Conservation (phyloP, 108 stramenopile species). For the Cyclotella baltica region DNA sequence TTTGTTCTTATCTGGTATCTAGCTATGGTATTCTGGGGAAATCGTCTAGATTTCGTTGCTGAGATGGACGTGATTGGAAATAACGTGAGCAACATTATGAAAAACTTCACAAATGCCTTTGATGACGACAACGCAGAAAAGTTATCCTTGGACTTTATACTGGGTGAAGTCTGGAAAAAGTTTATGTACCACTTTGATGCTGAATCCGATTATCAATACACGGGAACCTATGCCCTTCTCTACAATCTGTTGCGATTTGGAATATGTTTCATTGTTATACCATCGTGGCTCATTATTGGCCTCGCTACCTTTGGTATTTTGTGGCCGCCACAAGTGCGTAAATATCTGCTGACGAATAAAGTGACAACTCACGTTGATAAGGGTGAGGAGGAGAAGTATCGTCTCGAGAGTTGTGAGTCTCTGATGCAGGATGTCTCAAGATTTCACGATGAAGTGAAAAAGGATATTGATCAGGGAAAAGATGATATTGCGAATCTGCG, state of each 20-base stretch:
- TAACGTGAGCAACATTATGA: background rate
- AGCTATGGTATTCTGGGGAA: constrained; percentile 66
- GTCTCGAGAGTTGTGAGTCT: background rate
- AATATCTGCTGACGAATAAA: constrained; percentile 48
- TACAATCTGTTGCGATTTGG: constrained; percentile 29
- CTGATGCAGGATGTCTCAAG: constrained; percentile 35
- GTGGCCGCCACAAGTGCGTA: constrained; percentile 83
- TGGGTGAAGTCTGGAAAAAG: constrained; percentile 47
- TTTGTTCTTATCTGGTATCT: constrained; percentile 14
- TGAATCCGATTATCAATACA: constrained; percentile 2
- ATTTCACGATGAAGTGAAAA: constrained; percentile 34
- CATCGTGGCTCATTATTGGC: constrained; percentile 76
- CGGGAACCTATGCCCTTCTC: constrained; percentile 14
- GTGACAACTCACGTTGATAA: constrained; percentile 3
- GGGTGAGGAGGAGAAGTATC: constrained; percentile 12
- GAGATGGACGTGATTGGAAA: constrained; percentile 60
- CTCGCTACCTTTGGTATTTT: constrained; percentile 63
- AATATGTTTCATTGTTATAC: constrained; percentile 59
- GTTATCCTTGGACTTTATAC: background rate
- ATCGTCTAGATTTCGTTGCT: constrained; percentile 65
- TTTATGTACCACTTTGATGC: constrained; percentile 53
- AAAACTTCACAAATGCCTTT: background rate
- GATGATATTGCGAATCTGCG: constrained; percentile 30
- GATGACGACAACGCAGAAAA: constrained; percentile 15
- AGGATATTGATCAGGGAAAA: constrained; percentile 37